These are phyloP conservation scores for Gynostemma pentaphyllum DNA, from an alignment of 306 rosid genomes.

Conservation along the genomic window DNA sequence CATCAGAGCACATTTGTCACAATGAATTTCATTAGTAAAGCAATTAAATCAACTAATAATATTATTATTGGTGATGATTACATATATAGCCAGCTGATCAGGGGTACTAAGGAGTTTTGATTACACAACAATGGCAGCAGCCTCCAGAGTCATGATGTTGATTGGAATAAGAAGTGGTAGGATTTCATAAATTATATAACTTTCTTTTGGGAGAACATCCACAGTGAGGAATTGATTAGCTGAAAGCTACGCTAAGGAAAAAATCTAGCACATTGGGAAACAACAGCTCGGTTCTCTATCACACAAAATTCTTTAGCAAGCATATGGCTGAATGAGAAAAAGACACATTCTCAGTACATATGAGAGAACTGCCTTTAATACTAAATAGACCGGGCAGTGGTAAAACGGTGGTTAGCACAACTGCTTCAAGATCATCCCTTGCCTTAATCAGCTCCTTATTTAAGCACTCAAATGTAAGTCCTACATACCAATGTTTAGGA, in stretches of 20 bases:
- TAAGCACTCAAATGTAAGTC: not conserved
- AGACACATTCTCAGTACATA: too few relatives aligned
- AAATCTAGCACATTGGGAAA: not conserved
- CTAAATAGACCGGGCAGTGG: not conserved
- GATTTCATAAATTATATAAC: not conserved
- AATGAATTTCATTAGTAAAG: not conserved
- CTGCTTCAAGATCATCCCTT: not conserved
- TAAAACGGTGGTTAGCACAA: not conserved
- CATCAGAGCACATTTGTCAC: not conserved
- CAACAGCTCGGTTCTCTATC: not conserved
- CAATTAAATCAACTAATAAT: not conserved
- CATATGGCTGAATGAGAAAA: too few relatives aligned
- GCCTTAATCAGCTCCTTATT: constrained; percentile 2
- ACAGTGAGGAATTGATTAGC: too few relatives aligned
- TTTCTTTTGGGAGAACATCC: too few relatives aligned
- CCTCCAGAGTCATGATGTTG: not conserved
- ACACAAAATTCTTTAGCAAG: not conserved
- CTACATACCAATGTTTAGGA: too few relatives aligned
- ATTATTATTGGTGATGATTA: not conserved
- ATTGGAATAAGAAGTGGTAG: not conserved
- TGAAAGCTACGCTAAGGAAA: too few relatives aligned
- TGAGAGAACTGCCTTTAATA: too few relatives aligned
- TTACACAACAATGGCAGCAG: too few relatives aligned
- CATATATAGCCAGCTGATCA: not conserved
- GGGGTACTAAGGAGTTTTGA: not conserved